Evolutionary conservation across 73 alveolate genomes (phyloP).

Genomic region (Tetrahymena borealis): DNA sequence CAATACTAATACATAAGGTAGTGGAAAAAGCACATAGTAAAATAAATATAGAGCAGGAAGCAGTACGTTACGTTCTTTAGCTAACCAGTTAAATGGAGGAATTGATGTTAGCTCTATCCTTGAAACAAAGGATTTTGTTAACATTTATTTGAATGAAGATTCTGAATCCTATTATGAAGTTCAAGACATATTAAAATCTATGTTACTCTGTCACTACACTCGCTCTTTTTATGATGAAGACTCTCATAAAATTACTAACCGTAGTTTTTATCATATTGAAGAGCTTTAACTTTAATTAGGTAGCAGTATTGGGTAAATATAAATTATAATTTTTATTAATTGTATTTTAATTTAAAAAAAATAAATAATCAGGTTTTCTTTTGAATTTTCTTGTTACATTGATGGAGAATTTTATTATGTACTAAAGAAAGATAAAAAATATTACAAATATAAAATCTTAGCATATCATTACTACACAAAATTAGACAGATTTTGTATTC

Average conservation of each 20-base stretch:
- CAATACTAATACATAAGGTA: not conserved
- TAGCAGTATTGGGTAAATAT: not conserved
- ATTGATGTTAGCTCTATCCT: not conserved
- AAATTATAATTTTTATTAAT: not conserved
- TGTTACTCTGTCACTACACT: not conserved
- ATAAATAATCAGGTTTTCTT: not conserved
- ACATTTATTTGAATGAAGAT: not conserved
- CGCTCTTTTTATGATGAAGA: not conserved
- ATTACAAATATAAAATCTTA: not conserved
- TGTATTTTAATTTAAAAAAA: not conserved
- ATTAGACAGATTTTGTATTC: not conserved
- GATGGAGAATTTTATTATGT: not conserved
- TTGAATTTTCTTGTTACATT: not conserved
- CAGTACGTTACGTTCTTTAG: not conserved
- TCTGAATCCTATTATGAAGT: not conserved
- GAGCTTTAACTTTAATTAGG: not conserved
- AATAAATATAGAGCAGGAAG: not conserved
- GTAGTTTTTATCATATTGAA: not conserved
- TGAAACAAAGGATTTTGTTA: not conserved
- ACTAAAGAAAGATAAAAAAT: not conserved
- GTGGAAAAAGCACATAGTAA: not conserved
- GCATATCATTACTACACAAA: not conserved
- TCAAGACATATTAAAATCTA: not conserved
- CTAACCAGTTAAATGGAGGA: not conserved
- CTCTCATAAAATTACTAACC: not conserved